Evolutionary conservation across 192 early-diverging fungal species (phyloP).

Genomic region (Jimgerdemannia lactiflua): DNA sequence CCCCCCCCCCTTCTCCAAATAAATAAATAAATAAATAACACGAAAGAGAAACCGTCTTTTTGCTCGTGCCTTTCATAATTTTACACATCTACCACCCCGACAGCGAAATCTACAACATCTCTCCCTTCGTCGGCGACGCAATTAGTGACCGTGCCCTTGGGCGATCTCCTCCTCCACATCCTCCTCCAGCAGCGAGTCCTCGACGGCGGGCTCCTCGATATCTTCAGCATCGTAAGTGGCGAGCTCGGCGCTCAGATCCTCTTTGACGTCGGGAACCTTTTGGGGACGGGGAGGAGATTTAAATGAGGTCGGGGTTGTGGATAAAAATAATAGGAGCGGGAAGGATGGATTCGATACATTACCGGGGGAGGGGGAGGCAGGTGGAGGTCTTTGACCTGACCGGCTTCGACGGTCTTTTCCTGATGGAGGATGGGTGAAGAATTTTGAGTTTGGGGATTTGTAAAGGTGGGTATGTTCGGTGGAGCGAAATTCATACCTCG

Average conservation of each 20-base stretch:
- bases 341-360: neutral
- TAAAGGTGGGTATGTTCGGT: too few species aligned
- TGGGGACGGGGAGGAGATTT: neutral
- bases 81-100: neutral
- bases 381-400: conserved; percentile 4
- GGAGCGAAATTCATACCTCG: neutral
- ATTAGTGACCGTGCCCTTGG: conserved; percentile 4
- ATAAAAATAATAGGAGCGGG: neutral
- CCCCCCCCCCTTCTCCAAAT: too few species aligned
- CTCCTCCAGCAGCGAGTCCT: neutral
- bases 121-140: neutral
- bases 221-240: conserved; percentile 1
- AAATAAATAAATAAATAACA: too few species aligned
- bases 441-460: too few species aligned
- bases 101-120: neutral
- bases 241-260: conserved; percentile 1
- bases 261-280: neutral
- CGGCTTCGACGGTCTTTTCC: neutral
- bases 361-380: neutral
- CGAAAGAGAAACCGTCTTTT: too few species aligned
- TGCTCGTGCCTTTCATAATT: neutral
- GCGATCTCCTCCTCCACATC: conserved; percentile 1
- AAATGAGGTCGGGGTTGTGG: neutral
- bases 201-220: neutral
- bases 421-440: neutral